Conservation (phyloP, 306 rosid genomes). For the Vigna radiata region DNA sequence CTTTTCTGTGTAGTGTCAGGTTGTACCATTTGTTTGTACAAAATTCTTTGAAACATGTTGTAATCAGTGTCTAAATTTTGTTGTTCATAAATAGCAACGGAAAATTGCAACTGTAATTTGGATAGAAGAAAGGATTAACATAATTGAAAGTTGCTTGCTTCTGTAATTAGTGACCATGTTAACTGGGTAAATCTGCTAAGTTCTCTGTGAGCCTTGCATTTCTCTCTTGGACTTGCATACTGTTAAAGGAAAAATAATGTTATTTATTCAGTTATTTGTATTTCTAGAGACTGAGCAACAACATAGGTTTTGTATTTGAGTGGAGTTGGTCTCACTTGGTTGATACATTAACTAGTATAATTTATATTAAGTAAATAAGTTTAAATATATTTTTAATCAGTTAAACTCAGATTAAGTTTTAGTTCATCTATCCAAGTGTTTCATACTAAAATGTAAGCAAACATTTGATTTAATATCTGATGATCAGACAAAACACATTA, state of each 20-base stretch:
- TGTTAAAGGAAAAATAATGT: neutral
- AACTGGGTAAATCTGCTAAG: constrained; percentile 1
- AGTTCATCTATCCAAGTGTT: too few relatives aligned
- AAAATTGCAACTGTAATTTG: constrained; percentile 48
- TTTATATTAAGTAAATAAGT: neutral
- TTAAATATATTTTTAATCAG: too few relatives aligned
- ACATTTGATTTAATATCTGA: too few relatives aligned
- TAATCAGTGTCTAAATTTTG: constrained; percentile 58
- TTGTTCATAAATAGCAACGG: constrained; percentile 45
- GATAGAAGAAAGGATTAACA: constrained; percentile 47
- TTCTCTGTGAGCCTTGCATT: constrained; percentile 21
- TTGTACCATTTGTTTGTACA: constrained; percentile 70
- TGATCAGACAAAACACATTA: too few relatives aligned
- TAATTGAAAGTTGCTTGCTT: constrained; percentile 35
- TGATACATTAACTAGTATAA: neutral
- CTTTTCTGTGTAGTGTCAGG: constrained; percentile 53
- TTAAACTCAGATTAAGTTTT: too few relatives aligned
- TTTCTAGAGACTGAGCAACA: neutral
- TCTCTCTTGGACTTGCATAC: neutral
- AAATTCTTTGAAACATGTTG: constrained; percentile 67
- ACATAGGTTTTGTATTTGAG: neutral
- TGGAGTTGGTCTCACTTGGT: neutral
- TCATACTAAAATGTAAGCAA: too few relatives aligned
- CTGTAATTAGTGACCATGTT: constrained; percentile 36
- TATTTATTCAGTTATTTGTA: neutral